phyloP scores from a whole-genome alignment of 306 rosid species.

The Fragaria ananassa region DNA sequence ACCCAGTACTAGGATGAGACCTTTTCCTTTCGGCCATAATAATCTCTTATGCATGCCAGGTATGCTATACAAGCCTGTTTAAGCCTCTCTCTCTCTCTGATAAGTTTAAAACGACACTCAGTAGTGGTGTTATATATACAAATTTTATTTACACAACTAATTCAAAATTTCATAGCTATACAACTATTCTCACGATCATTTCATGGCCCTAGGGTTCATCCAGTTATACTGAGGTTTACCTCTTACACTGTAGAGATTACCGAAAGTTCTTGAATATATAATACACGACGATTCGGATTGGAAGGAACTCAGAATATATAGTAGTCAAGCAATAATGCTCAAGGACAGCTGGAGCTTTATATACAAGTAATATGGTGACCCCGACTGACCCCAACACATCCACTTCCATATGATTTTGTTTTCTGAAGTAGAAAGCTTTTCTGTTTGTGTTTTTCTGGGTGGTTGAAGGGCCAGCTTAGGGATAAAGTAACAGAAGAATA shows the following conservation, averaged over 20 bases:
- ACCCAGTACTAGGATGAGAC: slow-evolving; percentile 18
- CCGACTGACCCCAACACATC: slow-evolving; percentile 23
- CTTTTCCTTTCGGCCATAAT: slow-evolving; percentile 7
- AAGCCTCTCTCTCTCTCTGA: background rate
- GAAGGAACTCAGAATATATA: background rate
- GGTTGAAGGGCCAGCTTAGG: slow-evolving; percentile 24
- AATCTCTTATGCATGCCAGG: slow-evolving; percentile 21
- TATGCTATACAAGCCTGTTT: background rate
- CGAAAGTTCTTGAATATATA: background rate
- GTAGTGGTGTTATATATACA: too few relatives aligned
- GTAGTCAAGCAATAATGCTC: background rate
- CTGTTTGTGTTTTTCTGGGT: slow-evolving; percentile 12
- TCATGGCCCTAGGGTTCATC: background rate
- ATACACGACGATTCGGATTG: background rate
- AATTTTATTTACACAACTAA: background rate
- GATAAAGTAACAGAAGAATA: slow-evolving; percentile 31
- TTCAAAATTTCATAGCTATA: background rate
- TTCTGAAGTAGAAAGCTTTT: background rate
- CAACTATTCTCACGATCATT: background rate
- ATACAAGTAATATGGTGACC: slow-evolving; percentile 10
- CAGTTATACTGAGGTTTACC: background rate
- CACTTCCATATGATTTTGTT: slow-evolving; percentile 11
- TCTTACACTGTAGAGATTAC: too few relatives aligned
- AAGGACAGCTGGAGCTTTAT: slow-evolving; percentile 20
- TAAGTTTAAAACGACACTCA: background rate